Conservation (phyloP, 371 early-diverging fungal species). For the Fennellomyces sp. region DNA sequence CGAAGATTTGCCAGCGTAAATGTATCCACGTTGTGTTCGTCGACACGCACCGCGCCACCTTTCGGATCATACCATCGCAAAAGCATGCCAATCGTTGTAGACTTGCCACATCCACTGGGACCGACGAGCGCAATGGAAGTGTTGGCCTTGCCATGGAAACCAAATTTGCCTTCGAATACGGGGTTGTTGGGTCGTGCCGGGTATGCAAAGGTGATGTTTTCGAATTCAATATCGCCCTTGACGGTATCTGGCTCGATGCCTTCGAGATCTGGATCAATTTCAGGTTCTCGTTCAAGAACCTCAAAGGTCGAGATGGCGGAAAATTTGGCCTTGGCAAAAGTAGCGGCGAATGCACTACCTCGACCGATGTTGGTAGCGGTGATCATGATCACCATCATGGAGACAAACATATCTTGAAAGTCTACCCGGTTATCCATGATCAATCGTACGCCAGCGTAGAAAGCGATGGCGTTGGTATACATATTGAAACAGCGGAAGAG, state of each 20-base stretch:
- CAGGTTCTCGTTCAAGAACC: slow-evolving; percentile 64
- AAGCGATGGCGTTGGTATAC: slow-evolving; percentile 58
- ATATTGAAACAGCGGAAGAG: slow-evolving; percentile 60
- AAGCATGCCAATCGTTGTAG: slow-evolving; percentile 72
- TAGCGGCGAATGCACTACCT: slow-evolving; percentile 49
- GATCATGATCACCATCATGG: slow-evolving; percentile 71
- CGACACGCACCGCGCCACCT: slow-evolving; percentile 58
- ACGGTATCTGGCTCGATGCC: slow-evolving; percentile 29
- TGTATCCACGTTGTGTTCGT: slow-evolving; percentile 61
- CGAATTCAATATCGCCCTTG: slow-evolving; percentile 37
- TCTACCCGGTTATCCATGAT: slow-evolving; percentile 30
- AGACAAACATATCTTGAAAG: slow-evolving; percentile 51
- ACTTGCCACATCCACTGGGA: no score
- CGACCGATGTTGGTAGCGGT: slow-evolving; percentile 63
- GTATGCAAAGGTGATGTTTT: slow-evolving; percentile 69
- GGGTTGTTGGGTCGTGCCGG: slow-evolving; percentile 72
- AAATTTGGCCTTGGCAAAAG: slow-evolving; percentile 70
- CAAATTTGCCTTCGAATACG: slow-evolving; percentile 69
- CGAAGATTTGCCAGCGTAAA: slow-evolving; percentile 55
- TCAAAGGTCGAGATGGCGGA: slow-evolving; percentile 72
- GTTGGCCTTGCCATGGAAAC: slow-evolving; percentile 64
- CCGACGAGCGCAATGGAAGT: slow-evolving; percentile 75
- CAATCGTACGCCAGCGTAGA: slow-evolving; percentile 55
- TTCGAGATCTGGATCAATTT: slow-evolving; percentile 60
- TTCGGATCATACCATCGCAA: slow-evolving; percentile 80